A percentile compares a stretch with the other conserved stretches of the same genome.
Evolutionary conservation across 495 filamentous ascomycete genomes (phyloP).

Genomic region (Podospora sp.): DNA sequence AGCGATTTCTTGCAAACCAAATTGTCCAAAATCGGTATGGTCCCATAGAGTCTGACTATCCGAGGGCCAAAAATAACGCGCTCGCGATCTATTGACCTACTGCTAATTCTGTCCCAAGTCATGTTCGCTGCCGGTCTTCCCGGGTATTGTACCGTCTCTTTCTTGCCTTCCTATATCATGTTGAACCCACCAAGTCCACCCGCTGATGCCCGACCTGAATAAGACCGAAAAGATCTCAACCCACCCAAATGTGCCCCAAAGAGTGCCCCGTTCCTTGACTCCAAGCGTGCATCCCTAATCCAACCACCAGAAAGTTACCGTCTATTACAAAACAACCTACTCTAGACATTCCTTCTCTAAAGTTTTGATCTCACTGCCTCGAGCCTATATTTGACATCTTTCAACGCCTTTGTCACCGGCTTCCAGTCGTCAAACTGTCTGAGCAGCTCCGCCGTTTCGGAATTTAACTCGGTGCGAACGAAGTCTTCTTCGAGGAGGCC

Average conservation of each 20-base stretch:
- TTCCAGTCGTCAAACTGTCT: constrained; percentile 93
- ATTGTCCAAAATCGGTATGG: not conserved
- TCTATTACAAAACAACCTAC: not conserved
- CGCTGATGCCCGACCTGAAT: not conserved
- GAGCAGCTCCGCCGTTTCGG: constrained; percentile 78
- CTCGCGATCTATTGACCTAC: not conserved
- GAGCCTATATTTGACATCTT: constrained; percentile 93
- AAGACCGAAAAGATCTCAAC: not conserved
- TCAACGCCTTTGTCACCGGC: constrained; percentile 82
- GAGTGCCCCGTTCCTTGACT: not conserved
- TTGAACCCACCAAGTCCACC: not conserved
- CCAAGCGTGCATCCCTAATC: not conserved
- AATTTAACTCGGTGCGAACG: constrained; percentile 74
- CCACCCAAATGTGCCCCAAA: not conserved
- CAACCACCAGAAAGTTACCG: not conserved
- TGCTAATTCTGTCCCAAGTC: not conserved
- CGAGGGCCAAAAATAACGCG: not conserved
- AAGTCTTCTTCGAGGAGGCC: constrained; percentile 90
- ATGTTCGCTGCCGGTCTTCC: not conserved
- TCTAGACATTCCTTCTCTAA: constrained; percentile 36
- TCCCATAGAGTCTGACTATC: not conserved
- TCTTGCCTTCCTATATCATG: not conserved
- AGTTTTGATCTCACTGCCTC: constrained; percentile 89
- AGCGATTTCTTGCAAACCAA: not conserved
- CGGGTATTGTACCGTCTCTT: not conserved